Evolutionary conservation across 2,329 filamentous ascomycete genomes (phyloP).

Genomic region (Aureobasidium subglaciale): DNA sequence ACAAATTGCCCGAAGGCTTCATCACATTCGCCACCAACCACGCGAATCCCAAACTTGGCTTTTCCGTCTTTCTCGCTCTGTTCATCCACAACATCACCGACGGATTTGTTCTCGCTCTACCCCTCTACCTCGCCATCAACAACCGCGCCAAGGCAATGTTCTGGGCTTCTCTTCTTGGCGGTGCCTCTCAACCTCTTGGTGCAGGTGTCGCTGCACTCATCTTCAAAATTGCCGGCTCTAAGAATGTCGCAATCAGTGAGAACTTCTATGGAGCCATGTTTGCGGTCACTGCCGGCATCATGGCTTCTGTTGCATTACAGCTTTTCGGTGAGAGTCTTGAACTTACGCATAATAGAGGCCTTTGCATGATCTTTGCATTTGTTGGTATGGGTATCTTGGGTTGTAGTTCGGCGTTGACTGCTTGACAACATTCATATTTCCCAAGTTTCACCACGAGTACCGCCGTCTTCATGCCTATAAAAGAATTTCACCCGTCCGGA

Average conservation of each 20-base stretch:
- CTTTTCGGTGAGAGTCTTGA: constrained; percentile 80
- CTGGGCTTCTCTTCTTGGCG: constrained; percentile 77
- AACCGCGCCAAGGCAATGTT: constrained; percentile 75
- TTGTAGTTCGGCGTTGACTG: constrained; percentile 75
- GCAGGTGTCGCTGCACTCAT: constrained; percentile 77
- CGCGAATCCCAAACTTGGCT: constrained; percentile 78
- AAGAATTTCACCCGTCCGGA: too few species aligned
- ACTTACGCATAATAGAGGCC: constrained; percentile 67
- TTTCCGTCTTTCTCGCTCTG: constrained; percentile 88
- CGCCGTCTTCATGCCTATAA: too few species aligned
- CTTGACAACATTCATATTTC: constrained; percentile 27
- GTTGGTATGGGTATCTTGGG: constrained; percentile 83
- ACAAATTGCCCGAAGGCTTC: constrained; percentile 84
- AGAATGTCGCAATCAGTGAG: constrained; percentile 43
- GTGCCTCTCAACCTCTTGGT: constrained; percentile 78
- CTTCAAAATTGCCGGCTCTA: constrained; percentile 64
- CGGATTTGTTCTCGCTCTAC: constrained; percentile 88
- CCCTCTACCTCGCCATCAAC: constrained; percentile 82
- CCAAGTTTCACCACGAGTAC: too few species aligned
- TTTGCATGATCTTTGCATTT: constrained; percentile 77
- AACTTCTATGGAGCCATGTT: constrained; percentile 73
- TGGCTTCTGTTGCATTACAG: constrained; percentile 87
- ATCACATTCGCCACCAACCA: constrained; percentile 97
- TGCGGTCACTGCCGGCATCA: constrained; percentile 83
- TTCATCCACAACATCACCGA: constrained; percentile 99